These are phyloP conservation scores for Akanthomyces dipterigenus DNA, from an alignment of 2,329 filamentous ascomycete species.

Conservation along the genomic window DNA sequence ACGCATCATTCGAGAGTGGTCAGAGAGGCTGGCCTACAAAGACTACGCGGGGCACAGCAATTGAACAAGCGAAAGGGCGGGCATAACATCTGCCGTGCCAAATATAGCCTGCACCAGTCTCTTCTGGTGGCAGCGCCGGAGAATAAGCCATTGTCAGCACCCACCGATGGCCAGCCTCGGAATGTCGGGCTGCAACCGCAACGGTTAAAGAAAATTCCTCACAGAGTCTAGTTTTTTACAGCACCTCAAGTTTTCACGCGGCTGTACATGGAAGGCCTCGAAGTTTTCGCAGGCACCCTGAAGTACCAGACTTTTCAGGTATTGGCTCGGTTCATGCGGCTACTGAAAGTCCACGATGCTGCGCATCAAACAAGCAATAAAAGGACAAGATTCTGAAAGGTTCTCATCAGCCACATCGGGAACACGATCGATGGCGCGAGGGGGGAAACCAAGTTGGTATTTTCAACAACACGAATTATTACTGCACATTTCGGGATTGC, in stretches of 20 bases:
- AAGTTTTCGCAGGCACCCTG: not conserved
- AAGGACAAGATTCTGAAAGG: not conserved
- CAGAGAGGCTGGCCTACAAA: not conserved
- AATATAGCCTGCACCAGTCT: not conserved
- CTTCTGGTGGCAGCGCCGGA: not conserved
- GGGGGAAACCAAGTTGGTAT: not conserved
- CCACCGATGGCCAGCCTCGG: not conserved
- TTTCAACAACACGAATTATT: not conserved
- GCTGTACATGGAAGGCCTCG: not conserved
- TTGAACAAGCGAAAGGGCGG: not conserved
- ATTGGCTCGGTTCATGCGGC: not conserved
- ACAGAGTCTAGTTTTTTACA: not conserved
- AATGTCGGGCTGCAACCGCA: not conserved
- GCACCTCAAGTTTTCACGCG: not conserved
- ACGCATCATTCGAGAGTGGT: not conserved
- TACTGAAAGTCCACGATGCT: not conserved
- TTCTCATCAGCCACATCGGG: conserved; percentile 1
- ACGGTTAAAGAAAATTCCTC: not conserved
- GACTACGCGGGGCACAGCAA: too few relatives aligned
- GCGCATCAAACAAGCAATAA: not conserved
- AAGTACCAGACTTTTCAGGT: not conserved
- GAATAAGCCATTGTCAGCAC: conserved; percentile 1
- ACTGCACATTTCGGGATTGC: not conserved
- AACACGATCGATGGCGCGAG: conserved; percentile 2
- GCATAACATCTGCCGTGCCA: not conserved